These are phyloP conservation scores for Hirschioporus abietinus DNA, from an alignment of 768 basidiomycete species.

Conservation along the genomic window DNA sequence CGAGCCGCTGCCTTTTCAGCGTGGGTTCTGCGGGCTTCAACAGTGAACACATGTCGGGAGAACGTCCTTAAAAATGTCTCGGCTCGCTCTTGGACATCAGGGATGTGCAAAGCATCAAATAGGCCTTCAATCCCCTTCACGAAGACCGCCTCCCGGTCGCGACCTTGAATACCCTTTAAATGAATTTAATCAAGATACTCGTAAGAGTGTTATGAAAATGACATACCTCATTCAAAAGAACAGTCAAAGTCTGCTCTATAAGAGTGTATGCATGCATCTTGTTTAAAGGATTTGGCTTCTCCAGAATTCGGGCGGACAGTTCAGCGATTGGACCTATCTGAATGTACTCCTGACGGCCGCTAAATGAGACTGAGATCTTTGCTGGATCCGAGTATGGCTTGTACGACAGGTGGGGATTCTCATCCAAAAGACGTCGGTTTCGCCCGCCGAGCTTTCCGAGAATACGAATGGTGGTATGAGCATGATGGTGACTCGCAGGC, in stretches of 20 bases:
- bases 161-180: conserved; percentile 60
- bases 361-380: conserved; percentile 68
- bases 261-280: conserved; percentile 58
- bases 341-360: conserved; percentile 56
- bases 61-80: conserved; percentile 65
- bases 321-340: conserved; percentile 60
- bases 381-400: conserved; percentile 66
- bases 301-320: conserved; percentile 60
- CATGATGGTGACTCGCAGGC: conserved; percentile 82
- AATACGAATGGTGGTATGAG: conserved; percentile 93
- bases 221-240: conserved; percentile 70
- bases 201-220: not conserved
- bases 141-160: conserved; percentile 73
- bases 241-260: conserved; percentile 65
- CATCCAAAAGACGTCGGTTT: conserved; percentile 80
- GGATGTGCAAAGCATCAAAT: conserved; percentile 67
- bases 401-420: conserved; percentile 73
- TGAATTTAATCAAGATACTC: conserved; percentile 4
- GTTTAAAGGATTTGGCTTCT: conserved; percentile 43
- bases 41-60: conserved; percentile 63
- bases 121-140: conserved; percentile 65
- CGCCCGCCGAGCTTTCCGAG: conserved; percentile 94
- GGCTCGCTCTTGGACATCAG: conserved; percentile 66
- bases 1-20: conserved; percentile 48
- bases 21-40: conserved; percentile 62